phyloP scores from a whole-genome alignment of 2,329 filamentous ascomycete species.

The Xenoacremonium recifei region DNA sequence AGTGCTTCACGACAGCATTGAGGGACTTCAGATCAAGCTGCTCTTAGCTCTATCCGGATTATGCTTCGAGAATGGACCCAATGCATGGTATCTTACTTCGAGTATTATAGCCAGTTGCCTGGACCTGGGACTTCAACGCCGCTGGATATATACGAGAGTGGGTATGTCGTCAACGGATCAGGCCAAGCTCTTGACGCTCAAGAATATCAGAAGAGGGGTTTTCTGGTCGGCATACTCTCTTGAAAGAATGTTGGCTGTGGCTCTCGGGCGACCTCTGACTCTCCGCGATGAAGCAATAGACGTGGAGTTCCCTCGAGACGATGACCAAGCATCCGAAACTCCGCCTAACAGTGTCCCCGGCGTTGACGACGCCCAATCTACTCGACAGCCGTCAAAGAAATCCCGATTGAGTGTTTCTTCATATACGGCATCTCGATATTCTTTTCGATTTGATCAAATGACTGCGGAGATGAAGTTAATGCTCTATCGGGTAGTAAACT shows the following conservation, averaged over 20 bases:
- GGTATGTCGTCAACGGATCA: slow-evolving; percentile 1
- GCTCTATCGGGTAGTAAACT: slow-evolving; percentile 17
- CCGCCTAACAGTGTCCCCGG: too few relatives aligned
- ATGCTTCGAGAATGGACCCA: slow-evolving; percentile 11
- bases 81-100: slow-evolving; percentile 14
- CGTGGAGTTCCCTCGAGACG: slow-evolving; percentile 14
- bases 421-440: slow-evolving; percentile 8
- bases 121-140: slow-evolving; percentile 13
- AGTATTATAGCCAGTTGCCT: slow-evolving; percentile 15
- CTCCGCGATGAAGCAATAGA: slow-evolving; percentile 15
- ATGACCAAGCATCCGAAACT: neutral
- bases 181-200: neutral
- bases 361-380: neutral
- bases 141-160: slow-evolving; percentile 3
- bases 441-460: slow-evolving; percentile 11
- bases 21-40: slow-evolving; percentile 15
- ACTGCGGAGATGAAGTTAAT: slow-evolving; percentile 12
- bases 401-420: too few relatives aligned
- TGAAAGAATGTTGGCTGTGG: slow-evolving; percentile 11
- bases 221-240: slow-evolving; percentile 17
- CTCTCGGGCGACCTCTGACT: slow-evolving; percentile 12
- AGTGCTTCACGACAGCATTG: slow-evolving; percentile 12
- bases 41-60: slow-evolving; percentile 10
- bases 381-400: slow-evolving; percentile 2
- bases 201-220: slow-evolving; percentile 9